phyloP scores from a whole-genome alignment of 805 yeast genomes.

The Starmerella sirachaensis region DNA sequence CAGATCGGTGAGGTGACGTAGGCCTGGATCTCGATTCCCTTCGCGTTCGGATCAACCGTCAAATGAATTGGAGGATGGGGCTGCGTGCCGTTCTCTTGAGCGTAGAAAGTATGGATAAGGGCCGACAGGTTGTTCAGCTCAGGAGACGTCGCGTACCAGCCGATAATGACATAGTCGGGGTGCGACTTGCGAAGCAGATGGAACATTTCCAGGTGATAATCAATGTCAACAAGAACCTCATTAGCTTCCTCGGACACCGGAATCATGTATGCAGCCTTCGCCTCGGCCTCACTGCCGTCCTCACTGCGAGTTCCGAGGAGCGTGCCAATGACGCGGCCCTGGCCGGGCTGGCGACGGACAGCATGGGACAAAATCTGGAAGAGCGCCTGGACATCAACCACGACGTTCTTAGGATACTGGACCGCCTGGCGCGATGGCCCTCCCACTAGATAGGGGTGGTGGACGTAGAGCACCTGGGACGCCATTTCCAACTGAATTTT shows the following conservation, averaged over 20 bases:
- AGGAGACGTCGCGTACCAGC: slow-evolving; percentile 61
- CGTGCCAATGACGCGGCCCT: slow-evolving; percentile 63
- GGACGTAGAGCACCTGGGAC: slow-evolving; percentile 15
- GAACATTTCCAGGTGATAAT: slow-evolving; percentile 57
- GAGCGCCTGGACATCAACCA: slow-evolving; percentile 56
- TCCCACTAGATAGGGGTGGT: slow-evolving; percentile 18
- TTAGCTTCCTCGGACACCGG: slow-evolving; percentile 60
- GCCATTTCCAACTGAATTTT: slow-evolving; percentile 11
- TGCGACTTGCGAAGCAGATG: slow-evolving; percentile 63
- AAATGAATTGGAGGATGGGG: slow-evolving; percentile 73
- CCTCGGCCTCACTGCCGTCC: slow-evolving; percentile 63
- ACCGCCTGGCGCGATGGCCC: slow-evolving; percentile 20
- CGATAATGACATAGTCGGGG: slow-evolving; percentile 66
- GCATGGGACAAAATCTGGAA: slow-evolving; percentile 67
- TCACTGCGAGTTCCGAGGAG: slow-evolving; percentile 71
- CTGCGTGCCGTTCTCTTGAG: slow-evolving; percentile 53
- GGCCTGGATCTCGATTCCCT: slow-evolving; percentile 48
- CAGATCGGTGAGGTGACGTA: slow-evolving; percentile 64
- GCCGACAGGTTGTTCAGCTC: slow-evolving; percentile 61
- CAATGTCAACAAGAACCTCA: slow-evolving; percentile 65
- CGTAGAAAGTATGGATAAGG: slow-evolving; percentile 69
- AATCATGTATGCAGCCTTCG: slow-evolving; percentile 67
- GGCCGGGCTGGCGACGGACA: slow-evolving; percentile 43
- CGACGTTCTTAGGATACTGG: slow-evolving; percentile 30
- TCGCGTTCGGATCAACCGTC: slow-evolving; percentile 49